A percentile compares a stretch with the other conserved stretches of the same genome.
Conservation (phyloP, 2,329 filamentous ascomycete species). For the Botrytis fabae region DNA sequence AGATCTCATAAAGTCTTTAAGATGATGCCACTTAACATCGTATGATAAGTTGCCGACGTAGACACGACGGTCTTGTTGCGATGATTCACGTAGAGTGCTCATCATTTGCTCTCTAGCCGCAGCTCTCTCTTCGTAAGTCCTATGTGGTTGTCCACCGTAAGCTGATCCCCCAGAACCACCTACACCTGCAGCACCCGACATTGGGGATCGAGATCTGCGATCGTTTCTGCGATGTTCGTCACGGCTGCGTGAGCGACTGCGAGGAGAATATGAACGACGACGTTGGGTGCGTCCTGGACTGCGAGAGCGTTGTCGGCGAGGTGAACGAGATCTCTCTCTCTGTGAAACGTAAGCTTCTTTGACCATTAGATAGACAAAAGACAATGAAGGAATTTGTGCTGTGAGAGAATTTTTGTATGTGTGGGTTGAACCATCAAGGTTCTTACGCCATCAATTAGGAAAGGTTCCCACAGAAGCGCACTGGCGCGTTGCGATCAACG, state of each 20-base stretch:
- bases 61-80: slow-evolving; percentile 97
- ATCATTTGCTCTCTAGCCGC: slow-evolving; percentile 93
- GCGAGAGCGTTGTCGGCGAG: slow-evolving; percentile 65
- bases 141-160: slow-evolving; percentile 66
- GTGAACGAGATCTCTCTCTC: slow-evolving; percentile 85
- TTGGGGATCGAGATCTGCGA: slow-evolving; percentile 81
- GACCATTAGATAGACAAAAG: slow-evolving; percentile 27
- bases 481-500: slow-evolving; percentile 19
- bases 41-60: slow-evolving; percentile 99
- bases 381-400: slow-evolving; percentile 32
- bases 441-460: slow-evolving; percentile 26
- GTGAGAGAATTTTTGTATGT: slow-evolving; percentile 9
- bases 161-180: slow-evolving; percentile 67
- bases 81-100: slow-evolving; percentile 88
- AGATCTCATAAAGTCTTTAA: slow-evolving; percentile 99
- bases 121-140: slow-evolving; percentile 80
- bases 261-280: slow-evolving; percentile 76
- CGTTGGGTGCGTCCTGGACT: slow-evolving; percentile 63
- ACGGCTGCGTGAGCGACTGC: slow-evolving; percentile 75
- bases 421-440: slow-evolving; percentile 28
- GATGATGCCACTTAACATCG: slow-evolving; percentile 99
- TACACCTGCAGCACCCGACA: slow-evolving; percentile 67
- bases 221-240: slow-evolving; percentile 75
- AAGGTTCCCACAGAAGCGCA: slow-evolving; percentile 21
- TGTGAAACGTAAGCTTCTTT: slow-evolving; percentile 47